A percentile compares a stretch with the other conserved stretches of the same genome.
These are phyloP conservation scores for Aureobasidium subglaciale DNA, from an alignment of 2,329 filamentous ascomycete species.

Conservation along the genomic window DNA sequence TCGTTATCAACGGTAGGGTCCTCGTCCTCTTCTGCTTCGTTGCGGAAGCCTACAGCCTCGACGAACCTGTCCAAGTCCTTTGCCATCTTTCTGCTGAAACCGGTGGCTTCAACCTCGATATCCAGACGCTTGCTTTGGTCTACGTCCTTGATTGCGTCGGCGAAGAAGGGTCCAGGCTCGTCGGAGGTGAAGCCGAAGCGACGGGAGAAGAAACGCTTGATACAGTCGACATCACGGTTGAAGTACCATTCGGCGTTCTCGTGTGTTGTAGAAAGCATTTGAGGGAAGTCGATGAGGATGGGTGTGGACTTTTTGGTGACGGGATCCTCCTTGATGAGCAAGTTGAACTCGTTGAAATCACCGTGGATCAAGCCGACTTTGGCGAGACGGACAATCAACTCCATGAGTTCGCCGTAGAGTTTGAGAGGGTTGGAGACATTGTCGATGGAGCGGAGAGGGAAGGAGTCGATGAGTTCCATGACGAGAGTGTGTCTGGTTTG, in stretches of 20 bases:
- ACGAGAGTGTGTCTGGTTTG: slow-evolving; percentile 94
- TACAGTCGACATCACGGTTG: slow-evolving; percentile 87
- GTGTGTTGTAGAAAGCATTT: slow-evolving; percentile 96
- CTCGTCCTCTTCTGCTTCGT: slow-evolving; percentile 36
- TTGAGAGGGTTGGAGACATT: slow-evolving; percentile 72
- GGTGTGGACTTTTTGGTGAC: slow-evolving; percentile 45
- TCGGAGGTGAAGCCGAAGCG: slow-evolving; percentile 83
- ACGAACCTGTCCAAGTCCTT: slow-evolving; percentile 91
- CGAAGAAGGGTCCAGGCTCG: slow-evolving; percentile 76
- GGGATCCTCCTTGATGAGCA: slow-evolving; percentile 73
- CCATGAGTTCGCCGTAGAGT: slow-evolving; percentile 89
- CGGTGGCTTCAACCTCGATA: slow-evolving; percentile 81
- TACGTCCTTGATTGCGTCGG: slow-evolving; percentile 69
- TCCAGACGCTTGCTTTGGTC: slow-evolving; percentile 68
- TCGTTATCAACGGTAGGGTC: slow-evolving; percentile 29
- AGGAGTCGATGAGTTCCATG: slow-evolving; percentile 89
- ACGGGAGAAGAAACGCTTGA: slow-evolving; percentile 88
- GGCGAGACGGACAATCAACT: slow-evolving; percentile 75
- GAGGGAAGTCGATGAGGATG: slow-evolving; percentile 92
- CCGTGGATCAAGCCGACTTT: slow-evolving; percentile 88
- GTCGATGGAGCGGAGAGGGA: slow-evolving; percentile 82
- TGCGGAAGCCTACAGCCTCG: slow-evolving; percentile 56
- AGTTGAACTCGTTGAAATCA: slow-evolving; percentile 99
- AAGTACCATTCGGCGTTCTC: slow-evolving; percentile 95
- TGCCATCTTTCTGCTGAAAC: slow-evolving; percentile 94